A percentile compares a stretch with the other conserved stretches of the same genome.
Conservation (phyloP, 306 rosid species). For the Echinosophora koreensis region DNA sequence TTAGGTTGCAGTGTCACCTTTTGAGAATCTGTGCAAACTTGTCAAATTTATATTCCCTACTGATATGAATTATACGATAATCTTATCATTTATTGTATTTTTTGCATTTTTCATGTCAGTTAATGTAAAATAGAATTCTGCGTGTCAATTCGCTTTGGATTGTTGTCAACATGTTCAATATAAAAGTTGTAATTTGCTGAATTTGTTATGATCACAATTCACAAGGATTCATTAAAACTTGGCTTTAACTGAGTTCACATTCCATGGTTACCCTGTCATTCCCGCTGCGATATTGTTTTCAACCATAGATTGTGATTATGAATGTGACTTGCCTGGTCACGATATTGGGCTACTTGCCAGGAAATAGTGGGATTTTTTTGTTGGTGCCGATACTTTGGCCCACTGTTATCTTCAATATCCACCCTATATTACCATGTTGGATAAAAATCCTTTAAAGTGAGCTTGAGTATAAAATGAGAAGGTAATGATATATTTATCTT, state of each 20-base stretch:
- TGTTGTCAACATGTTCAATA: constrained; percentile 47
- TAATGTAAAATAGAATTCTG: constrained; percentile 55
- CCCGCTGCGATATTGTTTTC: background rate
- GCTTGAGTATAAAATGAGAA: too few relatives aligned
- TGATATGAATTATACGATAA: constrained; percentile 45
- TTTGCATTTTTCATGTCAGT: constrained; percentile 37
- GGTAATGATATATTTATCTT: too few relatives aligned
- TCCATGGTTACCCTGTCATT: background rate
- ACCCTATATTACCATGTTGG: too few relatives aligned
- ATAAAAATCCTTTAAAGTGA: too few relatives aligned
- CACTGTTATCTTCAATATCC: background rate
- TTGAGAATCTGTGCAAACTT: constrained; percentile 53
- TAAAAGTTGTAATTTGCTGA: constrained; percentile 43
- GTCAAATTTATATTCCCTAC: constrained; percentile 49
- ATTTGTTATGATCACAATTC: constrained; percentile 35
- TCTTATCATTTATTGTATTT: constrained; percentile 41
- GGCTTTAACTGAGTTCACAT: background rate
- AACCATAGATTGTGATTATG: constrained; percentile 3
- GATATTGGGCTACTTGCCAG: background rate
- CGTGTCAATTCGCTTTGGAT: constrained; percentile 48
- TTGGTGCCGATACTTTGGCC: background rate
- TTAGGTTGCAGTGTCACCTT: constrained; percentile 42
- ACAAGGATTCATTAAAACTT: constrained; percentile 7
- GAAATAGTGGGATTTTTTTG: background rate
- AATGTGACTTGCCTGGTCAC: background rate